phyloP scores from a whole-genome alignment of 805 yeast genomes.

The Crinitomyces ghanaensis region DNA sequence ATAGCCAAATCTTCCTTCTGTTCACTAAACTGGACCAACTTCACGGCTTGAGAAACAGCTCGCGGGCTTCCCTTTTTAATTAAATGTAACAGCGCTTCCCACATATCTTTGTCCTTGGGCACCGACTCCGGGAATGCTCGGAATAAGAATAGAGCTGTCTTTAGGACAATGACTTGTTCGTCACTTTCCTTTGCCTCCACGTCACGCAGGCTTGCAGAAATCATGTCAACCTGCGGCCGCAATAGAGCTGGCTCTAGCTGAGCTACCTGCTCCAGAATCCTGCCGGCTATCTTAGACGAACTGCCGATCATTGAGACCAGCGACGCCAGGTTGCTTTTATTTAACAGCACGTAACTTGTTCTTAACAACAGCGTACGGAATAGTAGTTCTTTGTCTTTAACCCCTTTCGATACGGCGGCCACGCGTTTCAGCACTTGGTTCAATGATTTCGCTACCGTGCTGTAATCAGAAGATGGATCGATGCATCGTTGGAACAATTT shows the following conservation, averaged over 20 bases:
- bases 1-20: conserved; percentile 27
- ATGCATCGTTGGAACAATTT: conserved; percentile 45
- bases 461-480: conserved; percentile 47
- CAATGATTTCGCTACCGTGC: conserved; percentile 47
- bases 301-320: conserved; percentile 34
- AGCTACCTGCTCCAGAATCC: conserved; percentile 49
- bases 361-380: conserved; percentile 52
- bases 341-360: conserved; percentile 48
- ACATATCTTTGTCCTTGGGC: conserved; percentile 35
- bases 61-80: conserved; percentile 42
- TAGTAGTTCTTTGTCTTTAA: conserved; percentile 43
- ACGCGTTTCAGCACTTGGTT: conserved; percentile 36
- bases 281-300: conserved; percentile 34
- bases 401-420: conserved; percentile 7
- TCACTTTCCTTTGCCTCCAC: too few relatives aligned
- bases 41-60: conserved; percentile 57
- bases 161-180: conserved; percentile 34
- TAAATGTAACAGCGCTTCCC: conserved; percentile 34
- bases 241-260: conserved; percentile 50
- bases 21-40: conserved; percentile 40
- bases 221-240: conserved; percentile 48
- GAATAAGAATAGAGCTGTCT: conserved; percentile 49
- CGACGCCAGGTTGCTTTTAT: conserved; percentile 49
- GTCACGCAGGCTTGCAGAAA: too few relatives aligned
- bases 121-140: conserved; percentile 39